Evolutionary conservation across 169 alveolate genomes (phyloP).

Genomic region (Eimeria praecox): DNA sequence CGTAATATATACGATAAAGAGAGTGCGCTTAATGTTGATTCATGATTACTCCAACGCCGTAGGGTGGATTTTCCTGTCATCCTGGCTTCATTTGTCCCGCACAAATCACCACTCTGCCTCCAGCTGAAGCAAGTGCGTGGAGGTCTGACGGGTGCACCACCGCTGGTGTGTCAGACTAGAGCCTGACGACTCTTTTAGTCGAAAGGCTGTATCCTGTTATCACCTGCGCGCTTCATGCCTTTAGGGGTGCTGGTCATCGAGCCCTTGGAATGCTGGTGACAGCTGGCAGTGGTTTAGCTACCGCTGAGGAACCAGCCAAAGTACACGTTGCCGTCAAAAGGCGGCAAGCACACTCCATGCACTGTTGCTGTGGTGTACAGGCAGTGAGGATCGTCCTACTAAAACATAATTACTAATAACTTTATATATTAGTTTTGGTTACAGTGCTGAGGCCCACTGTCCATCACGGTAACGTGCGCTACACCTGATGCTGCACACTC

Average conservation of each 20-base stretch:
- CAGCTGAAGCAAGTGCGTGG: neutral
- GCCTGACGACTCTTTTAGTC: neutral
- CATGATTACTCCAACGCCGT: neutral
- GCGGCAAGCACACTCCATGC: neutral
- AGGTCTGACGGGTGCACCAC: neutral
- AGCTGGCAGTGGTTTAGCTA: neutral
- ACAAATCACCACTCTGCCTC: neutral
- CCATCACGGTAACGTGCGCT: too few relatives aligned
- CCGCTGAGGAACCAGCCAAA: neutral
- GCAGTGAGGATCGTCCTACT: neutral
- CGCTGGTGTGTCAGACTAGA: neutral
- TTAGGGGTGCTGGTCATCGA: neutral
- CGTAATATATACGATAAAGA: neutral
- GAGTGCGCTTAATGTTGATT: neutral
- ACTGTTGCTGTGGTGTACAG: neutral
- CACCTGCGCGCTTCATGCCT: neutral
- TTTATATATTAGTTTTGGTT: neutral
- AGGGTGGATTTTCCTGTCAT: neutral
- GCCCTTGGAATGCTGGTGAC: neutral
- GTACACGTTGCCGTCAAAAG: neutral
- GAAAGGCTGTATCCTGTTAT: neutral
- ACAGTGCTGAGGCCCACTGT: neutral
- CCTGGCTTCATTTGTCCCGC: neutral
- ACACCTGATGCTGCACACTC: neutral
- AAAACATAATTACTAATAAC: neutral